Conservation (phyloP, 257 asterid species). For the Solanum appendiculatum region DNA sequence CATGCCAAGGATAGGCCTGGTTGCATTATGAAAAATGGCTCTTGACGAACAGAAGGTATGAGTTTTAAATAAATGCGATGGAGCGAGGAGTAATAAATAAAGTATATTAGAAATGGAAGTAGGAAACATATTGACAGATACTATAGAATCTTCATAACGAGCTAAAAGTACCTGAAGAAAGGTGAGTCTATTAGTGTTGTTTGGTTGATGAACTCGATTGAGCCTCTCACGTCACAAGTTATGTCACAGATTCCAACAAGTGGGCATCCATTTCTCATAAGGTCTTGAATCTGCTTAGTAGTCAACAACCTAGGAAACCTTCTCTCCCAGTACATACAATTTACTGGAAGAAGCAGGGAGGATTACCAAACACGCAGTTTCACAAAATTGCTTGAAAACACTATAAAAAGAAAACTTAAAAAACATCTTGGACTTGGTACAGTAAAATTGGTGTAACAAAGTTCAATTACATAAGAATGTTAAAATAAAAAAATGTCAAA, state of each 20-base stretch:
- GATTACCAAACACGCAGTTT: not conserved
- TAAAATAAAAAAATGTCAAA: not conserved
- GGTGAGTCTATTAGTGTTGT: slow-evolving; percentile 84
- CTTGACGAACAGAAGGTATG: not conserved
- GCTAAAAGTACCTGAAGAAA: slow-evolving; percentile 58
- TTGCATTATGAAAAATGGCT: not conserved
- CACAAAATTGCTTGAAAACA: not conserved
- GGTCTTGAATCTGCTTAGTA: slow-evolving; percentile 57
- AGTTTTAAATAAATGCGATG: not conserved
- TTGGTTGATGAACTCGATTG: slow-evolving; percentile 70
- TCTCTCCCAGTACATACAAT: slow-evolving; percentile 97
- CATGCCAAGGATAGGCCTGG: not conserved
- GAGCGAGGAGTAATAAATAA: not conserved
- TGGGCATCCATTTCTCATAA: slow-evolving; percentile 51
- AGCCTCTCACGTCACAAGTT: slow-evolving; percentile 89
- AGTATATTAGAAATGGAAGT: not conserved
- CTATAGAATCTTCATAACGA: not conserved
- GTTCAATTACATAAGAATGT: not conserved
- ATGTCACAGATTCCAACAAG: slow-evolving; percentile 89
- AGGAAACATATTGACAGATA: not conserved
- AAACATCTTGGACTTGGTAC: not conserved
- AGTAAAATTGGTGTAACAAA: not conserved
- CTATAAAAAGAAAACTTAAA: not conserved
- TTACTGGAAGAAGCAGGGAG: slow-evolving; percentile 33
- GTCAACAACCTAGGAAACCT: slow-evolving; percentile 79